These are phyloP conservation scores for Fusarium sarcochroum DNA, from an alignment of 2,329 filamentous ascomycete species.

Conservation along the genomic window DNA sequence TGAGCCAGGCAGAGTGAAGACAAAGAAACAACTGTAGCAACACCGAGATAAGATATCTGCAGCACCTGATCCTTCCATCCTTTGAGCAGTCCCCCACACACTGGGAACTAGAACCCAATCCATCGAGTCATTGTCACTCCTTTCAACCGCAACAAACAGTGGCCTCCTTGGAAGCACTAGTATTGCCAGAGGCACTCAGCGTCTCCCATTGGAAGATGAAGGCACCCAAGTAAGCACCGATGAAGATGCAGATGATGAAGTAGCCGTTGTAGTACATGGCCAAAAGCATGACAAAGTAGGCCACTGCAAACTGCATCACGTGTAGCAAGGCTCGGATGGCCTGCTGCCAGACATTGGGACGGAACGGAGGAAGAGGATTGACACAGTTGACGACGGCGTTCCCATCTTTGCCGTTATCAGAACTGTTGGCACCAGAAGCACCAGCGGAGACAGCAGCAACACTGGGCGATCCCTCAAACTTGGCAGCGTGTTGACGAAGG, in stretches of 20 bases:
- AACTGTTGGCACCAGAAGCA: slow-evolving; percentile 17
- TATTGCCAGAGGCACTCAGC: slow-evolving; percentile 51
- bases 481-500: slow-evolving; percentile 64
- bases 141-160: slow-evolving; percentile 59
- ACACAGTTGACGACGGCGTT: slow-evolving; percentile 23
- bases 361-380: slow-evolving; percentile 55
- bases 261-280: slow-evolving; percentile 75
- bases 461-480: slow-evolving; percentile 44
- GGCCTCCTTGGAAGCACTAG: slow-evolving; percentile 55
- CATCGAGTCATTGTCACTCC: background rate
- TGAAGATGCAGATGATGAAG: slow-evolving; percentile 84
- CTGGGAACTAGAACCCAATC: background rate
- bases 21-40: background rate
- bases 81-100: background rate
- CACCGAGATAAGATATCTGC: background rate
- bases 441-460: slow-evolving; percentile 1
- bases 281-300: slow-evolving; percentile 82
- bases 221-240: slow-evolving; percentile 80
- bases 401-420: slow-evolving; percentile 44
- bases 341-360: slow-evolving; percentile 76
- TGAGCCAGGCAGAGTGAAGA: background rate
- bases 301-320: slow-evolving; percentile 78
- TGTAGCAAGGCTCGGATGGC: slow-evolving; percentile 76
- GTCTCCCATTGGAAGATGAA: slow-evolving; percentile 82
- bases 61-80: background rate